Conservation (phyloP, 2,329 filamentous ascomycete genomes). For the Calonectria naviculata region DNA sequence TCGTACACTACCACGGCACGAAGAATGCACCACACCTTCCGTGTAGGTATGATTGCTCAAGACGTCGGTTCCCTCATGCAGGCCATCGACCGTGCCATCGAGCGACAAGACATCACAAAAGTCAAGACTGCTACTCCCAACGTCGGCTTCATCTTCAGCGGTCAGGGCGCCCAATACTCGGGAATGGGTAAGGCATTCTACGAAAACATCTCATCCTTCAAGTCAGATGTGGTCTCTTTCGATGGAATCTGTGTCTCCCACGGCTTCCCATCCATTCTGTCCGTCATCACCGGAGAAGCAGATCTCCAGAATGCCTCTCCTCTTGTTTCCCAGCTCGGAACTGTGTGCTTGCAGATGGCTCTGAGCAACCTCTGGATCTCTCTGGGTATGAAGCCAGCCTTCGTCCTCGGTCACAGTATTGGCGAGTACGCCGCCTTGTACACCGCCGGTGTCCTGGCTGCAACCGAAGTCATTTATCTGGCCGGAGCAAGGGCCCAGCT, state of each 20-base stretch:
- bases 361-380: conserved; percentile 45
- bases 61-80: background rate
- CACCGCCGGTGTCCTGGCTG: conserved; percentile 71
- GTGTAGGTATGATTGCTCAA: background rate
- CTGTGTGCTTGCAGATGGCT: conserved; percentile 51
- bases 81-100: background rate
- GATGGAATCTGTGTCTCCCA: conserved; percentile 28
- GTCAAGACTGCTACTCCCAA: background rate
- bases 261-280: conserved; percentile 51
- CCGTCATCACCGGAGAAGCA: conserved; percentile 51
- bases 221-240: conserved; percentile 46
- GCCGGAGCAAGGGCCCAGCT: conserved; percentile 69
- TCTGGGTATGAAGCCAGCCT: conserved; percentile 52
- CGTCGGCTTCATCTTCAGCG: conserved; percentile 53
- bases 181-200: conserved; percentile 36
- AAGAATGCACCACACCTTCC: conserved; percentile 23
- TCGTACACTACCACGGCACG: conserved; percentile 54
- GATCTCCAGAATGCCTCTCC: conserved; percentile 26
- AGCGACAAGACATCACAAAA: background rate
- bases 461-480: conserved; percentile 69
- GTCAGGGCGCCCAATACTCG: conserved; percentile 51
- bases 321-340: conserved; percentile 48
- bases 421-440: conserved; percentile 57
- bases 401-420: conserved; percentile 59
- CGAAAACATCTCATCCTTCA: conserved; percentile 2